Base-by-base conservation (phyloP, 2,329 filamentous ascomycete species). In the Rosellinia necatrix region DNA sequence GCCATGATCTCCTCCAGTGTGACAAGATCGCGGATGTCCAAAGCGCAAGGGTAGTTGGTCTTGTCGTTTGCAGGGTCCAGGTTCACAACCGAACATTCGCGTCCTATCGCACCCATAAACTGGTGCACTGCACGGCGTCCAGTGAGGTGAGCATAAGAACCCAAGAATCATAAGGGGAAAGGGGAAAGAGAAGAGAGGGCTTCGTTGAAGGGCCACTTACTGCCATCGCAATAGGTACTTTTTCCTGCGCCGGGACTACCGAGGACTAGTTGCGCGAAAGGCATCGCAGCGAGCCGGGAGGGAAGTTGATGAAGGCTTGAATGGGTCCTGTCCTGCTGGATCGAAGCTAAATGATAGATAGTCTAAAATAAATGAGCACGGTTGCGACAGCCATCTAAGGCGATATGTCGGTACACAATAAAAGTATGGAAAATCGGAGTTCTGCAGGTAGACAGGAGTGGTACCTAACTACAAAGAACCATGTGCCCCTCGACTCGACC, bases 141-240 rank as follows among this genome's bases (percentile, higher is more conserved):
- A 29, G 29, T 56, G 6, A 21, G 25, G 29, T 56, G 6, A 58
- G 56, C 43, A 53, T 22, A 44, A n/a, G 29, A 19, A 9, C 49
- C 24, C 12, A 30, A 21, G 27, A 21, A 9, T 4, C 22, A n/a
- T 4, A 32, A 37, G 21, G 10, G n/a, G 15, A 19, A 29, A 38
- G 22, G 5, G 29, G 27, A 68, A 13, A 47, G 17, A 17, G 4
- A 3, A 5, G 4, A 19, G 13, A 24, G 15, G 30, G 12, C 3
- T n/a, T 22, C 27, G 29, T 32, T 17, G 37, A 37, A 12, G 52
- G 38, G 9, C 32, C 4, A 70, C 85, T 73, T 74, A 88, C 85
- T 96, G 71, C 94, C 94, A 85, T 97, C 91, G 79, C 93, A 97
- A 73, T 96, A 97, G 6, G 94, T 99, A 63, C 92, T 97, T 78